Evolutionary conservation across 2,329 filamentous ascomycete species (phyloP).

Genomic region (Didymella pinodella): DNA sequence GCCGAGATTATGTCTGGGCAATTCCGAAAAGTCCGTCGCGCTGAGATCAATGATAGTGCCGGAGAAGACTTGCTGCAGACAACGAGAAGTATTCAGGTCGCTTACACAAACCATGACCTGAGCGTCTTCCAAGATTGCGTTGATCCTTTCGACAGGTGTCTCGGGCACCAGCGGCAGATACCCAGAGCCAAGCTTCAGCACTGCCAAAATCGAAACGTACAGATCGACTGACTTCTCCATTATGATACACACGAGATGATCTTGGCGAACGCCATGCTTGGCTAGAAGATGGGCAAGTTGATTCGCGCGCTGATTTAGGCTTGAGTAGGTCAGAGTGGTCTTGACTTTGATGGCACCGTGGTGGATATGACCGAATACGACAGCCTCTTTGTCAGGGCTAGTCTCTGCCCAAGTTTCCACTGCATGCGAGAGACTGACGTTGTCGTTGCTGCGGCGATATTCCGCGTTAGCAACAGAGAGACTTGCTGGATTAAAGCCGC

Average conservation of each 20-base stretch:
- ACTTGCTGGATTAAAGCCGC: conserved; percentile 32
- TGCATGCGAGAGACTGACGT: conserved; percentile 46
- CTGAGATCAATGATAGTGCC: conserved; percentile 42
- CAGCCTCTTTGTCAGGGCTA: conserved; percentile 64
- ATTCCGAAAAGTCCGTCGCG: conserved; percentile 38
- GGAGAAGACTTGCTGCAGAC: conserved; percentile 16
- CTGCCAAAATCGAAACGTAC: conserved; percentile 77
- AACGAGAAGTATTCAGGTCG: conserved; percentile 30
- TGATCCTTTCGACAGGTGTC: conserved; percentile 69
- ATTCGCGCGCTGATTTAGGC: conserved; percentile 72
- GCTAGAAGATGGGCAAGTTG: conserved; percentile 66
- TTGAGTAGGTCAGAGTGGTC: conserved; percentile 66
- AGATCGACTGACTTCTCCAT: conserved; percentile 79
- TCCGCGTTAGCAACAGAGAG: conserved; percentile 55
- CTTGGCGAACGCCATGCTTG: conserved; percentile 56
- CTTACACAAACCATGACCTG: conserved; percentile 59
- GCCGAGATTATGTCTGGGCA: conserved; percentile 49
- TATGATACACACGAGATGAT: conserved; percentile 73
- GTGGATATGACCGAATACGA: conserved; percentile 67
- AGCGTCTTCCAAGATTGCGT: conserved; percentile 69
- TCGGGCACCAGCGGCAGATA: conserved; percentile 81
- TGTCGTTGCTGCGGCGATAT: conserved; percentile 34
- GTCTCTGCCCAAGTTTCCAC: conserved; percentile 63
- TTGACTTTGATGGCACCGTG: conserved; percentile 43
- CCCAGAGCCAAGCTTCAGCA: conserved; percentile 76